These are phyloP conservation scores for Tolypocladium album DNA, from an alignment of 2,329 filamentous ascomycete species.

Conservation along the genomic window DNA sequence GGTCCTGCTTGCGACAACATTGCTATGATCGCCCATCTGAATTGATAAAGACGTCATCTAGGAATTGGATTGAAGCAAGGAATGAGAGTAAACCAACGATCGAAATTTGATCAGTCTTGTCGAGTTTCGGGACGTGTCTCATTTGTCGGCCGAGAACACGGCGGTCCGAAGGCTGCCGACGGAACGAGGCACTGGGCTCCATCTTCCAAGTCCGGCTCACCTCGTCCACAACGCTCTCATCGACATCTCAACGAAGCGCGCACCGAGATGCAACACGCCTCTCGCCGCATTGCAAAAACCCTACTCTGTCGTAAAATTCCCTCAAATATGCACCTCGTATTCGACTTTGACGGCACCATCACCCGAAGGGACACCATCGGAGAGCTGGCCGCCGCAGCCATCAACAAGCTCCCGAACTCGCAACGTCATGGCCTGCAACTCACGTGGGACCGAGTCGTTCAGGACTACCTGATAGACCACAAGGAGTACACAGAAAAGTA, in stretches of 20 bases:
- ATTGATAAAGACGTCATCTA: not conserved
- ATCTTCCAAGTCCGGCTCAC: not conserved
- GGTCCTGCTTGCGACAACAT: not conserved
- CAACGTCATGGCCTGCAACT: constrained; percentile 17
- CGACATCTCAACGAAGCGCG: not conserved
- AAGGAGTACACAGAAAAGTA: constrained; percentile 24
- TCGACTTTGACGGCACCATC: constrained; percentile 52
- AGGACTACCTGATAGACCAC: constrained; percentile 32
- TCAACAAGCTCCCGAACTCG: constrained; percentile 9
- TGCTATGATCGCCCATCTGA: not conserved
- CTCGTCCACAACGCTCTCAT: not conserved
- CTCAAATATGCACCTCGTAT: constrained; percentile 32
- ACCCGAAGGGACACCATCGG: constrained; percentile 42
- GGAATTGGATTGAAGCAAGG: not conserved
- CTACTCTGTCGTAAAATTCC: not conserved
- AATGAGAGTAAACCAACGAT: not conserved
- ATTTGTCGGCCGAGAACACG: not conserved
- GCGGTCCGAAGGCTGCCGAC: not conserved
- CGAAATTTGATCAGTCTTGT: too few species aligned
- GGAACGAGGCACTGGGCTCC: not conserved
- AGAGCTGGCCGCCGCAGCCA: constrained; percentile 32
- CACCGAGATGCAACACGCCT: not conserved
- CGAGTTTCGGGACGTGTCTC: not conserved
- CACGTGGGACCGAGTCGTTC: constrained; percentile 34
- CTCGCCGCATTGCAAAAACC: not conserved